Percentiles rank a stretch among this genome's conserved stretches.
These are phyloP conservation scores for Corallochytrium limacisporum DNA, from an alignment of 78 protist genomes.

Conservation along the genomic window DNA sequence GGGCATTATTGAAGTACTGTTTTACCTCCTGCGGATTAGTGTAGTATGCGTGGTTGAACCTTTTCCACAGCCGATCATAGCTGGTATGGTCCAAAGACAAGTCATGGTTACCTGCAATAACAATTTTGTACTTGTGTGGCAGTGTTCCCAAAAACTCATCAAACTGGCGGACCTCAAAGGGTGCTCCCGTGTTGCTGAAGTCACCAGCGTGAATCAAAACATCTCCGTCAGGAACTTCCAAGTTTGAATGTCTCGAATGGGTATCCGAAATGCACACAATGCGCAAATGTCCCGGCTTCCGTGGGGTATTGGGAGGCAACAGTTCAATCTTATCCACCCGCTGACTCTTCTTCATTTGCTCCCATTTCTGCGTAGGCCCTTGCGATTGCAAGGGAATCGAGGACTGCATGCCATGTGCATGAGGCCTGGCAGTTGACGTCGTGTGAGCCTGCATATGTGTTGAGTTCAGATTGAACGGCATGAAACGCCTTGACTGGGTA, in stretches of 20 bases:
- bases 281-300: too few relatives aligned
- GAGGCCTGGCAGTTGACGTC: too few relatives aligned
- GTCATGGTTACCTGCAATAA: slow-evolving; percentile 18
- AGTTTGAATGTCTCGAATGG: background rate
- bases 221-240: slow-evolving; percentile 32
- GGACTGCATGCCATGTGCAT: too few relatives aligned
- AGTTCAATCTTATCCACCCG: too few relatives aligned
- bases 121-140: slow-evolving; percentile 23
- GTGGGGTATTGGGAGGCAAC: too few relatives aligned
- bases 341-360: too few relatives aligned
- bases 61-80: background rate
- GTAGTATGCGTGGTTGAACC: background rate
- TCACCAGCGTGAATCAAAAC: slow-evolving; percentile 36
- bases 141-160: slow-evolving; percentile 8
- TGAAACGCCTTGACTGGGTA: too few relatives aligned
- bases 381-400: too few relatives aligned
- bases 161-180: slow-evolving; percentile 1
- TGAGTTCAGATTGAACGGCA: too few relatives aligned
- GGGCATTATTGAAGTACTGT: background rate
- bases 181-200: slow-evolving; percentile 6
- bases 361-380: too few relatives aligned
- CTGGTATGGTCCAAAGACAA: background rate
- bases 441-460: too few relatives aligned
- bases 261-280: slow-evolving; percentile 40
- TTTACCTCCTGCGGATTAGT: background rate